These are phyloP conservation scores for Lyophyllum decastes DNA, from an alignment of 768 basidiomycete genomes.

Conservation along the genomic window DNA sequence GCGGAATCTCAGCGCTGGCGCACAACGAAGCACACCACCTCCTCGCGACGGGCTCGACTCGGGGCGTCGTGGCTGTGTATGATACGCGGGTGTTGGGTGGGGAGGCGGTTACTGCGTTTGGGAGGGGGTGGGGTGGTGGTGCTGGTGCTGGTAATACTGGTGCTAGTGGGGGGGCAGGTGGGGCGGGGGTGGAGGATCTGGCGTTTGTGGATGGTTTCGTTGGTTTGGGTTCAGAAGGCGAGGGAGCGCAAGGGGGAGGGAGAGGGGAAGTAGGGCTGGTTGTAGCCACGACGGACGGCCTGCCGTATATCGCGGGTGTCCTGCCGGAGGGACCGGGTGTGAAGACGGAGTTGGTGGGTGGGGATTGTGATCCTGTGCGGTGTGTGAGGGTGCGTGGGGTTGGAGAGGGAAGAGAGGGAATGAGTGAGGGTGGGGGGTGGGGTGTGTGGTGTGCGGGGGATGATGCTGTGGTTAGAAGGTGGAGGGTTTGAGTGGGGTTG, in stretches of 20 bases:
- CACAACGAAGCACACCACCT: slow-evolving; percentile 37
- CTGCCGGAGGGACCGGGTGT: slow-evolving; percentile 43
- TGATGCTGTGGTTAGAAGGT: slow-evolving; percentile 61
- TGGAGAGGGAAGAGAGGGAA: slow-evolving; percentile 11
- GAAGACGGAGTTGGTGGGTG: slow-evolving; percentile 53
- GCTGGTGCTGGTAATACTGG: too few species aligned
- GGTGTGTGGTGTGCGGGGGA: slow-evolving; percentile 62
- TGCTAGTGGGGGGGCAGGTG: too few species aligned
- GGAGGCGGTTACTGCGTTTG: slow-evolving; percentile 37
- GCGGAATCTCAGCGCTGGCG: slow-evolving; percentile 39
- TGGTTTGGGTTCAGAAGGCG: neutral
- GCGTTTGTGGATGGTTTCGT: slow-evolving; percentile 27
- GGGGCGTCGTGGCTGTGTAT: slow-evolving; percentile 57
- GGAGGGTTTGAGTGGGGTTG: slow-evolving; percentile 12
- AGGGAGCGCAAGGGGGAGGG: slow-evolving; percentile 3
- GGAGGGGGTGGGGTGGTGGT: slow-evolving; percentile 30
- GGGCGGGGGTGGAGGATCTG: slow-evolving; percentile 51
- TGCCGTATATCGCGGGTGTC: slow-evolving; percentile 55
- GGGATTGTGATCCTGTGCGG: slow-evolving; percentile 62
- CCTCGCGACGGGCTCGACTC: slow-evolving; percentile 59
- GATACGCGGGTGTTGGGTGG: slow-evolving; percentile 39
- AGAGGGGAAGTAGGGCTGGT: slow-evolving; percentile 30
- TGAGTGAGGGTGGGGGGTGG: slow-evolving; percentile 15
- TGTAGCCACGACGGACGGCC: slow-evolving; percentile 58
- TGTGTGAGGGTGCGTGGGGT: slow-evolving; percentile 32